Evolutionary conservation across 1,284 basidiomycete species (phyloP).

Genomic region (Naganishia sp.): DNA sequence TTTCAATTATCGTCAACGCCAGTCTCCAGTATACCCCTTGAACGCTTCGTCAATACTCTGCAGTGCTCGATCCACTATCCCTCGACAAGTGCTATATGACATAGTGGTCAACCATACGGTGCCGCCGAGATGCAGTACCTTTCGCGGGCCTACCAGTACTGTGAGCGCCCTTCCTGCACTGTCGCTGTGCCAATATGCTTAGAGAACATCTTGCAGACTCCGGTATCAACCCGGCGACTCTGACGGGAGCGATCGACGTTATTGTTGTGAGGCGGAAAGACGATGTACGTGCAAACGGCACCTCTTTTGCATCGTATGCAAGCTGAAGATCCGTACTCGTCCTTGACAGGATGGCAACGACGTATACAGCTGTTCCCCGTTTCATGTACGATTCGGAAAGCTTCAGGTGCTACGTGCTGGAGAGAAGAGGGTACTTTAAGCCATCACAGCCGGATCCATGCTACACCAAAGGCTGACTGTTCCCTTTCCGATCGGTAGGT

Average conservation of each 20-base stretch:
- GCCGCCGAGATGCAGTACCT: slow-evolving; percentile 48
- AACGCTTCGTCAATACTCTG: not conserved
- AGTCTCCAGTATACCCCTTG: not conserved
- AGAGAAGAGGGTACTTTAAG: slow-evolving; percentile 77
- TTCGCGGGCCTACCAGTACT: slow-evolving; percentile 53
- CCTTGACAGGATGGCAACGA: slow-evolving; percentile 49
- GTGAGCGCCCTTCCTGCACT: slow-evolving; percentile 35
- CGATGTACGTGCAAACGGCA: slow-evolving; percentile 52
- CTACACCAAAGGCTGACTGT: not conserved
- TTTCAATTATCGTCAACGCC: not conserved
- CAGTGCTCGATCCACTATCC: not conserved
- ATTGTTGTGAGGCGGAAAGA: slow-evolving; percentile 82
- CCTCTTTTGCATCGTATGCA: not conserved
- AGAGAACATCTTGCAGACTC: slow-evolving; percentile 45
- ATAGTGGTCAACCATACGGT: not conserved
- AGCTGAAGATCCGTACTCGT: not conserved
- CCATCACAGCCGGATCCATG: not conserved
- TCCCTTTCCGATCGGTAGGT: slow-evolving; percentile 59
- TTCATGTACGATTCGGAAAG: slow-evolving; percentile 98
- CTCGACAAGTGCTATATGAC: not conserved
- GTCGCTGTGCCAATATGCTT: not conserved
- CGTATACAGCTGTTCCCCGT: slow-evolving; percentile 88
- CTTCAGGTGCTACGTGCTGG: slow-evolving; percentile 91
- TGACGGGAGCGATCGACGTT: slow-evolving; percentile 95
- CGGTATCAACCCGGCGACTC: slow-evolving; percentile 83